Percentiles rank a stretch among this genome's conserved stretches.
These are phyloP conservation scores for Calonectria ilicicola DNA, from an alignment of 2,329 filamentous ascomycete genomes.

Conservation along the genomic window DNA sequence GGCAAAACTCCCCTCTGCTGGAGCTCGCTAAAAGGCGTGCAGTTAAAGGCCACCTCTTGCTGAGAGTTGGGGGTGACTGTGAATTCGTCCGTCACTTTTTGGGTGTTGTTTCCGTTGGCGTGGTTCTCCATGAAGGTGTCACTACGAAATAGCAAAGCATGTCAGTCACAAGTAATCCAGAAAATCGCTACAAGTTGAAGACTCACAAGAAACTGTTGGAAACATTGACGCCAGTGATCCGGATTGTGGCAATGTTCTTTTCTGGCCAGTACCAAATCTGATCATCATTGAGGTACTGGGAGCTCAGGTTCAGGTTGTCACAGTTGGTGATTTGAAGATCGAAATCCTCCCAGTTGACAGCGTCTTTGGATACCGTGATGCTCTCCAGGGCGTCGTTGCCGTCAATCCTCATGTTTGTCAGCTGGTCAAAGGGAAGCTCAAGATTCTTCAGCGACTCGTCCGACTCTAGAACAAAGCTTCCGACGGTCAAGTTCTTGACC, in stretches of 20 bases:
- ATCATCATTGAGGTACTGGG: constrained; percentile 25
- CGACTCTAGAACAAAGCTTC: neutral
- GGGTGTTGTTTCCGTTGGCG: constrained; percentile 15
- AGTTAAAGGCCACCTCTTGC: constrained; percentile 18
- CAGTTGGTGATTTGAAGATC: constrained; percentile 3
- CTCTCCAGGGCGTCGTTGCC: constrained; percentile 8
- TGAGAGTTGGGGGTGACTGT: neutral
- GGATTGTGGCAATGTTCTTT: constrained; percentile 19
- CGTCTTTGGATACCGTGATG: constrained; percentile 20
- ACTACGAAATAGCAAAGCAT: neutral
- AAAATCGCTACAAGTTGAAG: neutral
- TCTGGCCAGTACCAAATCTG: constrained; percentile 32
- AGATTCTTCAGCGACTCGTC: neutral
- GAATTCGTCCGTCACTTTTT: constrained; percentile 24
- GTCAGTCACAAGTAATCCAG: neutral
- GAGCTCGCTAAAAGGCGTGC: constrained; percentile 29
- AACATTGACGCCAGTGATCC: constrained; percentile 9
- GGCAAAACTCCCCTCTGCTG: constrained; percentile 15
- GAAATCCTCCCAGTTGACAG: constrained; percentile 24
- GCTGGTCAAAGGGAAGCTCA: constrained; percentile 23
- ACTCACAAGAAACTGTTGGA: constrained; percentile 32
- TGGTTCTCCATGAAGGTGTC: constrained; percentile 25
- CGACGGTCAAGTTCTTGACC: constrained; percentile 21
- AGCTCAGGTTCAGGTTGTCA: constrained; percentile 17
- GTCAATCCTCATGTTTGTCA: neutral